These are phyloP conservation scores for Crepidotus variabilis DNA, from an alignment of 768 basidiomycete genomes.

Conservation along the genomic window DNA sequence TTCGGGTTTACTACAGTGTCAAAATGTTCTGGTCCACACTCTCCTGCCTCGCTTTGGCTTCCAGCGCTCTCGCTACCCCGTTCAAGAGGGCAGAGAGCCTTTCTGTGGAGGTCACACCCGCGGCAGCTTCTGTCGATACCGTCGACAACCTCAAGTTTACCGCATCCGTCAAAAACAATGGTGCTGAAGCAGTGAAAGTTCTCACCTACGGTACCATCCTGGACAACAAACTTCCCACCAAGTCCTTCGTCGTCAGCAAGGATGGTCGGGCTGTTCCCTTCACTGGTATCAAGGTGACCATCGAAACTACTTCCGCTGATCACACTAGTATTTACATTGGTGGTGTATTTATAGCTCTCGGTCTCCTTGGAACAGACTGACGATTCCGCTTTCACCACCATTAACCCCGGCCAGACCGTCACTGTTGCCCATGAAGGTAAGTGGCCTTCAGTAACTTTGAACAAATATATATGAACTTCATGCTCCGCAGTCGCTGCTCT, in stretches of 20 bases:
- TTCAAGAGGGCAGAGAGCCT: constrained; percentile 27
- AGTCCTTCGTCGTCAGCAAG: constrained; percentile 39
- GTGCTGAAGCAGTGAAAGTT: constrained; percentile 34
- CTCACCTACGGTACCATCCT: constrained; percentile 46
- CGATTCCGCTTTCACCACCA: constrained; percentile 34
- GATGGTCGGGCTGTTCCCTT: constrained; percentile 34
- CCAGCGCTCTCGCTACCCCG: constrained; percentile 26
- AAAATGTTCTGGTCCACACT: constrained; percentile 26
- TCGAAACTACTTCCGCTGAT: background rate
- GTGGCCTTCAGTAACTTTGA: background rate
- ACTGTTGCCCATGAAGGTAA: constrained; percentile 35
- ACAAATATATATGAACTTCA: background rate
- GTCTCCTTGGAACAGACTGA: constrained; percentile 33
- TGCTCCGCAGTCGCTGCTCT: constrained; percentile 31
- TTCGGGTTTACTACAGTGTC: background rate
- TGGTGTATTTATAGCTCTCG: constrained; percentile 23
- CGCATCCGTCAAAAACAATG: constrained; percentile 38
- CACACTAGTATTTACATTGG: background rate
- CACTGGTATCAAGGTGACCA: constrained; percentile 37
- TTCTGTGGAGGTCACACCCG: constrained; percentile 25
- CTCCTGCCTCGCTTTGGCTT: constrained; percentile 19
- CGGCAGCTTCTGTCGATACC: constrained; percentile 28
- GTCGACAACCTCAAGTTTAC: constrained; percentile 36
- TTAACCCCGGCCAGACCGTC: constrained; percentile 36
- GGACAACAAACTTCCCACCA: constrained; percentile 37